Percentiles rank a stretch among this genome's conserved stretches.
phyloP scores from a whole-genome alignment of 192 early-diverging fungal species.

The Coemansia sp. region DNA sequence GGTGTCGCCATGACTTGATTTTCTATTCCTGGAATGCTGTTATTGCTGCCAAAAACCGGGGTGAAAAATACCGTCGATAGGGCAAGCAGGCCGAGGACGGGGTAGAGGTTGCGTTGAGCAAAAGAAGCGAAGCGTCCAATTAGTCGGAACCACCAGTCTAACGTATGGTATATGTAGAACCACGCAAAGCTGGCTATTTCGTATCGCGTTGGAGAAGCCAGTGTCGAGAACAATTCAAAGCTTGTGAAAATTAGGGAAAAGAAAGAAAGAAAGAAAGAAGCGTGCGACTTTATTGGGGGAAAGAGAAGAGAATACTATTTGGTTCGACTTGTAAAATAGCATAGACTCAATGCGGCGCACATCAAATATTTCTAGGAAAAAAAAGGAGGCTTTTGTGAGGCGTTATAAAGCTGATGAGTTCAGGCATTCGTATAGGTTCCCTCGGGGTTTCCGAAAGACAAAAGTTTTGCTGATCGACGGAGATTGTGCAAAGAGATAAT shows the following conservation, averaged over 20 bases:
- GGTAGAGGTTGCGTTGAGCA: slow-evolving; percentile 20
- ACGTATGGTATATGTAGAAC: slow-evolving; percentile 47
- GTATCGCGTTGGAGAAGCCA: slow-evolving; percentile 44
- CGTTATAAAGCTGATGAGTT: background rate
- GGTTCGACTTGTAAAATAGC: background rate
- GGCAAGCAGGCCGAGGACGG: slow-evolving; percentile 19
- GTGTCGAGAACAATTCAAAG: slow-evolving; percentile 4
- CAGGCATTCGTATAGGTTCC: no score
- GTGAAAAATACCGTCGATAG: slow-evolving; percentile 8
- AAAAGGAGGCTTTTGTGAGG: background rate
- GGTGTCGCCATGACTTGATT: slow-evolving; percentile 1
- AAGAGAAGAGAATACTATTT: background rate
- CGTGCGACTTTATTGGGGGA: background rate
- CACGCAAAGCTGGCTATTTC: slow-evolving; percentile 43
- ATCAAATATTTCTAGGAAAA: no score
- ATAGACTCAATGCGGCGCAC: slow-evolving; percentile 1
- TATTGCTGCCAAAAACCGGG: slow-evolving; percentile 10
- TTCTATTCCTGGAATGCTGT: slow-evolving; percentile 5
- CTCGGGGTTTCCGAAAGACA: slow-evolving; percentile 7
- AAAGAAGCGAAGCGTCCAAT: slow-evolving; percentile 25
- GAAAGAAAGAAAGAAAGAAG: background rate
- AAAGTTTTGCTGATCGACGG: background rate
- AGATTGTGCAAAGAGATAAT: no score
- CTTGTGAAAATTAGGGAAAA: background rate
- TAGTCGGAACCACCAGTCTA: slow-evolving; percentile 41